Evolutionary conservation across 805 yeast genomes (phyloP).

Genomic region (Candida sakaeoensis): DNA sequence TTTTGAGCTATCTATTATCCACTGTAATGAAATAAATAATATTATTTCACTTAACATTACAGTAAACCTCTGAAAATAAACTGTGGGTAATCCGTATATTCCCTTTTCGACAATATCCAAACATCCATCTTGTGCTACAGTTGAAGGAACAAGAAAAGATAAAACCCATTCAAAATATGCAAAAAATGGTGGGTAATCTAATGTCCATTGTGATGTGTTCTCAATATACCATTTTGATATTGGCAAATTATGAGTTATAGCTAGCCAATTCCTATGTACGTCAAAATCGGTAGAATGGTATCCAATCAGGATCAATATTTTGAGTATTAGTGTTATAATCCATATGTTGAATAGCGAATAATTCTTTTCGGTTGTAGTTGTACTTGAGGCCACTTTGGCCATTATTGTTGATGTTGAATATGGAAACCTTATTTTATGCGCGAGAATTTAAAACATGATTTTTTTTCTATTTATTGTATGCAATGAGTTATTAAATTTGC

Average conservation of each 20-base stretch:
- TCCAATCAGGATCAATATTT: slow-evolving; percentile 44
- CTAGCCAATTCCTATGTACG: slow-evolving; percentile 96
- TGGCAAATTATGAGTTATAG: slow-evolving; percentile 78
- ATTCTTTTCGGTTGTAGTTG: background rate
- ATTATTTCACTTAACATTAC: slow-evolving; percentile 77
- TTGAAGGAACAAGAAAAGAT: slow-evolving; percentile 63
- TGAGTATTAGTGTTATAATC: slow-evolving; percentile 32
- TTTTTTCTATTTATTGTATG: no score
- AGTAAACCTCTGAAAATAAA: slow-evolving; percentile 75
- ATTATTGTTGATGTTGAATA: slow-evolving; percentile 1
- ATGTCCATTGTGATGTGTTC: slow-evolving; percentile 79
- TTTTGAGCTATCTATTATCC: slow-evolving; percentile 52
- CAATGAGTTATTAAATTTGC: no score
- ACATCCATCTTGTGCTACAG: slow-evolving; percentile 71
- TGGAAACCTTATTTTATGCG: background rate
- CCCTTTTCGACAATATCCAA: slow-evolving; percentile 65
- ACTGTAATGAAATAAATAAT: slow-evolving; percentile 66
- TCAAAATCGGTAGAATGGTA: slow-evolving; percentile 96
- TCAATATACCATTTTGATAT: slow-evolving; percentile 80
- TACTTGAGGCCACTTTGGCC: slow-evolving; percentile 2
- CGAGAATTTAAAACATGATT: background rate
- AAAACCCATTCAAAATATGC: slow-evolving; percentile 90
- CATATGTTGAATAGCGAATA: slow-evolving; percentile 34
- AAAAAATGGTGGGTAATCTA: slow-evolving; percentile 96
- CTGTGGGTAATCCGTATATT: slow-evolving; percentile 69